Evolutionary conservation across 2,329 filamentous ascomycete species (phyloP).

Genomic region (Fonsecaea erecta): DNA sequence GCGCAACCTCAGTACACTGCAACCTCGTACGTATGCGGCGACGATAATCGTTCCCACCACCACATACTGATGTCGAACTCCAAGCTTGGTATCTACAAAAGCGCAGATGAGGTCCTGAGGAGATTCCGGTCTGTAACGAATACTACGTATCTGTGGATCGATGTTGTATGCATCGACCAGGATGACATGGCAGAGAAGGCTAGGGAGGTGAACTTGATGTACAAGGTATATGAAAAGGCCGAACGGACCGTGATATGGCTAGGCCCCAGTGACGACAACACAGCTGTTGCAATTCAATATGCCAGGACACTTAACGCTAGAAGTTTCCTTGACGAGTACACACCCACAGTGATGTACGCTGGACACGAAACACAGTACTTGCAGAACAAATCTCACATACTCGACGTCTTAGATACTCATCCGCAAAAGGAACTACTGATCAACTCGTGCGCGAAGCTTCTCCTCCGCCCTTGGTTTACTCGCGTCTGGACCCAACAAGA

Average conservation of each 20-base stretch:
- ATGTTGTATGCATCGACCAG: slow-evolving; percentile 22
- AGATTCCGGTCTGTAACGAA: slow-evolving; percentile 13
- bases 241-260: slow-evolving; percentile 24
- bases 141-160: slow-evolving; percentile 21
- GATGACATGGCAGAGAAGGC: slow-evolving; percentile 21
- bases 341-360: slow-evolving; percentile 5
- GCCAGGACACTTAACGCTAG: slow-evolving; percentile 18
- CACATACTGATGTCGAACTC: slow-evolving; percentile 11
- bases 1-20: slow-evolving; percentile 16
- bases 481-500: slow-evolving; percentile 27
- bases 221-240: slow-evolving; percentile 24
- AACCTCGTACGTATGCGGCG: slow-evolving; percentile 24
- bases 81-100: slow-evolving; percentile 25
- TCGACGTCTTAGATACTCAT: slow-evolving; percentile 21
- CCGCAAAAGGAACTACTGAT: slow-evolving; percentile 18
- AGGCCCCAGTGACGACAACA: slow-evolving; percentile 7
- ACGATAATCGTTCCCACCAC: slow-evolving; percentile 14
- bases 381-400: slow-evolving; percentile 22
- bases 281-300: slow-evolving; percentile 13
- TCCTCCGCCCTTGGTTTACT: slow-evolving; percentile 22
- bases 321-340: slow-evolving; percentile 14
- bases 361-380: slow-evolving; percentile 6
- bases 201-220: slow-evolving; percentile 15
- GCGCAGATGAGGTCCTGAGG: slow-evolving; percentile 21
- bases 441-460: slow-evolving; percentile 20